These are phyloP conservation scores for Rubia tinctorum DNA, from an alignment of 305 asterid species.

Conservation along the genomic window DNA sequence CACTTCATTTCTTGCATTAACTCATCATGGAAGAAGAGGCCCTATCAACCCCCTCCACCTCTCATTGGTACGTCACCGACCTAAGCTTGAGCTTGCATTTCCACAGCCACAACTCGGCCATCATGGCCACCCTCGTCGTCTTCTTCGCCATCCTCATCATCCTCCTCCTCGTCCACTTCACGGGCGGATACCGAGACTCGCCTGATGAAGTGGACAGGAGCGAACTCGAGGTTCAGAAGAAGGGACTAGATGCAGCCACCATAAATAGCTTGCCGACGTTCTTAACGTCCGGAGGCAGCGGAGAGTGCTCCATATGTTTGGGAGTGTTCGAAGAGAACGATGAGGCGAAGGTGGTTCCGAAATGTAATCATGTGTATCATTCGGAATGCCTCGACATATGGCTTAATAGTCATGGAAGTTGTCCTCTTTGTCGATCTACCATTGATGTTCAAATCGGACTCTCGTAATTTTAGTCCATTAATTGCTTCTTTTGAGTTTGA, in stretches of 20 bases:
- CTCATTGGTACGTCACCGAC: constrained; percentile 28
- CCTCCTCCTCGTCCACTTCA: constrained; percentile 20
- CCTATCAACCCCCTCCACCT: neutral
- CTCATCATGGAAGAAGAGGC: neutral
- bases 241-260: constrained; percentile 30
- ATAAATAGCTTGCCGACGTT: constrained; percentile 28
- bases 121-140: constrained; percentile 10
- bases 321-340: constrained; percentile 38
- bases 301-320: constrained; percentile 45
- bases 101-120: constrained; percentile 17
- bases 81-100: constrained; percentile 19
- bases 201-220: neutral
- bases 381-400: constrained; percentile 44
- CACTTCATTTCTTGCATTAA: neutral
- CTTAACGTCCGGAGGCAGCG: constrained; percentile 1
- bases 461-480: neutral
- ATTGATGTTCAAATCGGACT: constrained; percentile 11
- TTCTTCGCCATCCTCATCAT: constrained; percentile 13
- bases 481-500: neutral
- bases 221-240: neutral
- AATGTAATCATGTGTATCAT: constrained; percentile 40
- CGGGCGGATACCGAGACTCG: neutral
- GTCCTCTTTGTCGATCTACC: constrained; percentile 49
- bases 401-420: constrained; percentile 35
- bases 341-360: constrained; percentile 35